Base-by-base conservation (phyloP, 805 yeast species). In the Sporopachydermia lactativora region DNA sequence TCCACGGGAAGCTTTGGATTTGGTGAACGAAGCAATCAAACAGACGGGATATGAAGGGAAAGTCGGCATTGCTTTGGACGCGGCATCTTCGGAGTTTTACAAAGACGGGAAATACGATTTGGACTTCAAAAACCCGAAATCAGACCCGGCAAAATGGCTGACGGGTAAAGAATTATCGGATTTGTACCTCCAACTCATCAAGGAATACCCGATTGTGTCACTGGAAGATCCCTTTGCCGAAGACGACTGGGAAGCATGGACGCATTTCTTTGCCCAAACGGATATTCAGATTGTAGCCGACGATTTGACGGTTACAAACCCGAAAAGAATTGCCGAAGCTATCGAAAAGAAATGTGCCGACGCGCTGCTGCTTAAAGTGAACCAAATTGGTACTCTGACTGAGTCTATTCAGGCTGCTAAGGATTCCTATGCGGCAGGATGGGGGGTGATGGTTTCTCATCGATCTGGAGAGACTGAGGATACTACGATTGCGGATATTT, bases 391-490 rank as follows among this genome's bases (percentile, higher is more conserved):
- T 75, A 71, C 96, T 53, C 71, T 89, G 58, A 65, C 94, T 56
- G 98, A 89, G 77, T 84, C 97, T 51, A 86, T 89, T 70, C 75
- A 85, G 67, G 96, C 97, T 60, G 96, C 97, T 60, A 70, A 82
- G 66, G 92, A 82, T 68, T 83, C 97, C 45, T 88, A 77, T 71
- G 79, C 77, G 51, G 96, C 96, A 51, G 85, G 85, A 62, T 89
- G 98, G 98, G 96, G 96, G 76, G 96, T 88, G 63, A 88, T 89
- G 96, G 97, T 92, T 59, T 88, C 96, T 60, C 98, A 89, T 85
- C 86, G 98, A 80, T 88, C 96, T 57, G 98, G 98, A 73, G 98
- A 89, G 77, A 88, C 96, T 54, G 98, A 92, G 75, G 98, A 92
- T 71, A 81, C 94, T 60, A 80, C 84, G 74, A 89, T 89, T 67